Percentiles rank a stretch among this genome's conserved stretches.
These are phyloP conservation scores for Fusarium concolor DNA, from an alignment of 2,329 filamentous ascomycete genomes.

Conservation along the genomic window DNA sequence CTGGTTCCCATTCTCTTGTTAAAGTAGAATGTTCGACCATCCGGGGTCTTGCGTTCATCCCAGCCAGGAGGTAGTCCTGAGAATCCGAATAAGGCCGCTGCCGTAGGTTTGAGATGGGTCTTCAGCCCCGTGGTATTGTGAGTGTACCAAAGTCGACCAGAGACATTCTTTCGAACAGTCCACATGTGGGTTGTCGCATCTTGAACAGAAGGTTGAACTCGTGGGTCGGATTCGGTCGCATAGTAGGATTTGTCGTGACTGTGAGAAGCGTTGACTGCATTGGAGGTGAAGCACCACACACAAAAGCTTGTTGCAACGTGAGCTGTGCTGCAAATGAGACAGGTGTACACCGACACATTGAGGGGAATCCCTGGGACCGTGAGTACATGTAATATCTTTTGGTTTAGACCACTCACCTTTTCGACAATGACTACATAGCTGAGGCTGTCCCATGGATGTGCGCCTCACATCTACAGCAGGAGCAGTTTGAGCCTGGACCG, in stretches of 20 bases:
- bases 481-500: slow-evolving; percentile 8
- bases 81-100: slow-evolving; percentile 8
- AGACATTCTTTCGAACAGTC: slow-evolving; percentile 45
- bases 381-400: accelerated
- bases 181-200: slow-evolving; percentile 38
- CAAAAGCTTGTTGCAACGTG: slow-evolving; percentile 37
- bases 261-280: slow-evolving; percentile 39
- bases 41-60: slow-evolving; percentile 41
- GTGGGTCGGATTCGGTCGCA: slow-evolving; percentile 44
- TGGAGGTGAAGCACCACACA: slow-evolving; percentile 47
- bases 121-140: slow-evolving; percentile 43
- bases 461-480: neutral
- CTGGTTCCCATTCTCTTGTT: slow-evolving; percentile 38
- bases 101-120: slow-evolving; percentile 43
- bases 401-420: slow-evolving; percentile 17
- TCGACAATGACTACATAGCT: slow-evolving; percentile 36
- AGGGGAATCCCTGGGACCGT: slow-evolving; percentile 29
- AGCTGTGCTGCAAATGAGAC: slow-evolving; percentile 47
- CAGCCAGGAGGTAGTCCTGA: slow-evolving; percentile 41
- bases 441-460: slow-evolving; percentile 15
- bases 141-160: slow-evolving; percentile 45
- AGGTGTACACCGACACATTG: slow-evolving; percentile 44
- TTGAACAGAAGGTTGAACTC: slow-evolving; percentile 29
- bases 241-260: slow-evolving; percentile 45
- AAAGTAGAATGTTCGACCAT: slow-evolving; percentile 43